Conservation (phyloP, 2,329 filamentous ascomycete genomes). For the Aspergillus ochraceoroseus region DNA sequence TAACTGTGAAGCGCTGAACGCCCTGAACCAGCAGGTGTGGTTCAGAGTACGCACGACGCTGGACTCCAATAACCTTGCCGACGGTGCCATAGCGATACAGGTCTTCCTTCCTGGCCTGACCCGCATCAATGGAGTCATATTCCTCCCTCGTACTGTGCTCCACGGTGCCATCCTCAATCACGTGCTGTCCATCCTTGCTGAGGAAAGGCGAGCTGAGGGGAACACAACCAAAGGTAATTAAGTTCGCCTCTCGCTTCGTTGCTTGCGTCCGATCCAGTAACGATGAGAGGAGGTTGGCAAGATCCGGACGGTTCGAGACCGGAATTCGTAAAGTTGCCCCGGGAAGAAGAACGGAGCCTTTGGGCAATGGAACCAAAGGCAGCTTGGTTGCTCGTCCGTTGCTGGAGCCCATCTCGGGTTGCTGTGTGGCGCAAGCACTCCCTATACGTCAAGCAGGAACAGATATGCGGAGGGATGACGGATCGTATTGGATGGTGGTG, state of each 20-base stretch:
- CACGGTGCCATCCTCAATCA: conserved; percentile 62
- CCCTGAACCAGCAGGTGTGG: conserved; percentile 85
- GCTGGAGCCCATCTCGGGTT: conserved; percentile 34
- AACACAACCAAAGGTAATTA: conserved; percentile 79
- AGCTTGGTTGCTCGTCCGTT: conserved; percentile 47
- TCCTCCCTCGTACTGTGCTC: conserved; percentile 44
- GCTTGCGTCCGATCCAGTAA: conserved; percentile 72
- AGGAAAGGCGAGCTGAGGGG: conserved; percentile 74
- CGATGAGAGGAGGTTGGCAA: conserved; percentile 78
- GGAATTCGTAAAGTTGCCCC: conserved; percentile 80
- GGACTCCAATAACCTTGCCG: conserved; percentile 71
- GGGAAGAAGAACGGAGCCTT: conserved; percentile 76
- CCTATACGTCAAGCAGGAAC: background rate
- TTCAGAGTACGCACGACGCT: conserved; percentile 68
- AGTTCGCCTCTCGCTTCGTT: conserved; percentile 57
- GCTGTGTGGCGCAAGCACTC: conserved; percentile 8
- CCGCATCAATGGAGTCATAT: conserved; percentile 52
- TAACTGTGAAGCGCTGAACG: conserved; percentile 67
- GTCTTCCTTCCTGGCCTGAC: conserved; percentile 62
- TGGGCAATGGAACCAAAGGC: conserved; percentile 76
- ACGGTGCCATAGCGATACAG: conserved; percentile 79
- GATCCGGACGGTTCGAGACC: conserved; percentile 76
- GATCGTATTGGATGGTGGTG: background rate
- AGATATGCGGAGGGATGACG: background rate
- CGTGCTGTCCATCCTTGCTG: conserved; percentile 66